Evolutionary conservation across 129 eudicot species (phyloP).

Genomic region (Saussurea involucrata): DNA sequence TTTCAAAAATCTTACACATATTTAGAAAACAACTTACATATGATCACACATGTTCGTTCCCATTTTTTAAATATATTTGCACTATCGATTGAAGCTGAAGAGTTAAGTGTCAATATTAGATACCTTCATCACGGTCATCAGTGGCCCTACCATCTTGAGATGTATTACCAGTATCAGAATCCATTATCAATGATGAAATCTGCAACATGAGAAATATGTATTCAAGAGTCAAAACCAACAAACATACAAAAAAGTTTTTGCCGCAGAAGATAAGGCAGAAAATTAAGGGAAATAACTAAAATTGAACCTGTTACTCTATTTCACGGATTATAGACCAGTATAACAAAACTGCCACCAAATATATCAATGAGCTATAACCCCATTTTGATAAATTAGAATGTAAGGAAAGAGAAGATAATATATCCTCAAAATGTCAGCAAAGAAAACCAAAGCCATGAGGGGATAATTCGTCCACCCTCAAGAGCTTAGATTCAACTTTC

Average conservation of each 20-base stretch:
- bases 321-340: background rate
- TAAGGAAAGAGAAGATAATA: background rate
- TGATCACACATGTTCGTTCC: background rate
- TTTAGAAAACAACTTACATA: background rate
- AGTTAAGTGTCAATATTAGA: background rate
- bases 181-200: conserved; percentile 27
- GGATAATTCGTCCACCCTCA: background rate
- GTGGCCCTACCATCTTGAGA: conserved; percentile 38
- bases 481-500: background rate
- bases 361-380: background rate
- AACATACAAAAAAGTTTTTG: background rate
- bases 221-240: conserved; percentile 8
- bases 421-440: background rate
- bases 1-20: background rate
- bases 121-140: conserved; percentile 49
- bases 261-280: background rate
- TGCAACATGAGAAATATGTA: conserved; percentile 15
- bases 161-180: conserved; percentile 29
- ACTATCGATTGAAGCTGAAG: background rate
- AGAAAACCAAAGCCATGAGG: background rate
- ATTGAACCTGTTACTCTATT: background rate
- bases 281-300: background rate
- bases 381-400: background rate
- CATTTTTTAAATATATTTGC: background rate
- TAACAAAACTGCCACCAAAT: background rate